Evolutionary conservation across 768 basidiomycete genomes (phyloP).

Genomic region (Amanita fuliginea): DNA sequence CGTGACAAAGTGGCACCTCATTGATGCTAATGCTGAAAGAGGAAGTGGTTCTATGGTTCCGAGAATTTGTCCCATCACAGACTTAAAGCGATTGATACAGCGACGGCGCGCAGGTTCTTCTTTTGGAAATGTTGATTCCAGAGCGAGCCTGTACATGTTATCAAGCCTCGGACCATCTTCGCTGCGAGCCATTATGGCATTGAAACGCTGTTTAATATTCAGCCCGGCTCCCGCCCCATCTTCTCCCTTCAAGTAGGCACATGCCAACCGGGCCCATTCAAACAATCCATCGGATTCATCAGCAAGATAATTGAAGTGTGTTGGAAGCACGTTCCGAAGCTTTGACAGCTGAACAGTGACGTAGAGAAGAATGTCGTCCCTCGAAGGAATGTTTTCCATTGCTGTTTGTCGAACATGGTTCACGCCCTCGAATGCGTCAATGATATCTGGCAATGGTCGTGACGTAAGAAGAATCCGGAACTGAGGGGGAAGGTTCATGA

Average conservation of each 20-base stretch:
- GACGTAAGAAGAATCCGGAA: slow-evolving; percentile 19
- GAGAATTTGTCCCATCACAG: background rate
- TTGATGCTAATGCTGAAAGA: background rate
- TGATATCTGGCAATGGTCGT: slow-evolving; percentile 16
- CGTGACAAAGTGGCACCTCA: slow-evolving; percentile 2
- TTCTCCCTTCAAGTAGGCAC: slow-evolving; percentile 11
- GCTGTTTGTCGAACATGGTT: slow-evolving; percentile 3
- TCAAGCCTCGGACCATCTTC: background rate
- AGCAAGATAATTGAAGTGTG: slow-evolving; percentile 13
- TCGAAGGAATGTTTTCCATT: slow-evolving; percentile 8
- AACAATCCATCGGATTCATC: slow-evolving; percentile 18
- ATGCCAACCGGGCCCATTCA: slow-evolving; percentile 22
- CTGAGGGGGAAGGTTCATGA: slow-evolving; percentile 12
- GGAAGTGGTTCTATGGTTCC: background rate
- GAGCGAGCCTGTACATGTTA: slow-evolving; percentile 2
- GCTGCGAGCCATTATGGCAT: background rate
- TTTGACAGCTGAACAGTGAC: background rate
- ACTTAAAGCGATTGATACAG: background rate
- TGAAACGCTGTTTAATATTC: background rate
- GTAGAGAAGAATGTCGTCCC: slow-evolving; percentile 5
- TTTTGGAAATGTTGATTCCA: background rate
- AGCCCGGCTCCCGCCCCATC: background rate
- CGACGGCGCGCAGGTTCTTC: background rate
- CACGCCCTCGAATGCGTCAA: slow-evolving; percentile 1
- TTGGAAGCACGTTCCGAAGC: background rate